A percentile compares a stretch with the other conserved stretches of the same genome.
These are phyloP conservation scores for Ajuga chamaepitys DNA, from an alignment of 257 asterid genomes.

Conservation along the genomic window DNA sequence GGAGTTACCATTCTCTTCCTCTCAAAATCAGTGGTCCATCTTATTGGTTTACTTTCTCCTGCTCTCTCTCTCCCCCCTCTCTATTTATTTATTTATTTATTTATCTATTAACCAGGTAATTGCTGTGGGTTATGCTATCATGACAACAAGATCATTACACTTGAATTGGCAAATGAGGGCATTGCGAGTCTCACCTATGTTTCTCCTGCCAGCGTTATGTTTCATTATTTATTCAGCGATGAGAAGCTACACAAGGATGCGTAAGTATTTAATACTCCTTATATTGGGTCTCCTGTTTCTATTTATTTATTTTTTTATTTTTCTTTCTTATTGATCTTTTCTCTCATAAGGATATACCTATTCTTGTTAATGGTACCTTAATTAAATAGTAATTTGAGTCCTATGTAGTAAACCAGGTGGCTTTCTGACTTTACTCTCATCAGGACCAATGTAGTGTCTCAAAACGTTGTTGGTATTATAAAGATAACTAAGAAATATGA, in stretches of 20 bases:
- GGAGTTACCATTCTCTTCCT: neutral
- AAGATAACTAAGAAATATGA: neutral
- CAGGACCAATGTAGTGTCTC: neutral
- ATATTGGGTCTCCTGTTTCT: neutral
- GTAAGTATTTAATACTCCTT: constrained; percentile 44
- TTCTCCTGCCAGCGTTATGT: constrained; percentile 65
- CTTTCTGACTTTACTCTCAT: neutral
- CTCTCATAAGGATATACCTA: neutral
- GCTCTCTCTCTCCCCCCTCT: neutral
- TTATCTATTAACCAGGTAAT: constrained; percentile 42
- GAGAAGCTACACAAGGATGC: constrained; percentile 60
- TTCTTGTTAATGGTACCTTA: neutral
- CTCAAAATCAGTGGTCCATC: neutral
- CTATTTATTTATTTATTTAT: no score
- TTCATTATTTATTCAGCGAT: constrained; percentile 43
- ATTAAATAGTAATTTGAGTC: no score
- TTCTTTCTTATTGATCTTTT: neutral
- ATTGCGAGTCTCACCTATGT: constrained; percentile 75
- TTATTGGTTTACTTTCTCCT: neutral
- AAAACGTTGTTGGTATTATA: neutral
- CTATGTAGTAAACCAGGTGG: neutral
- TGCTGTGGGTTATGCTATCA: constrained; percentile 78
- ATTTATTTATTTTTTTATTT: neutral
- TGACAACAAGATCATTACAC: constrained; percentile 64
- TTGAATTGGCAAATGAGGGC: constrained; percentile 90